A percentile compares a stretch with the other conserved stretches of the same genome.
Evolutionary conservation across 805 yeast species (phyloP).

Genomic region (Saccharomycopsis vini): DNA sequence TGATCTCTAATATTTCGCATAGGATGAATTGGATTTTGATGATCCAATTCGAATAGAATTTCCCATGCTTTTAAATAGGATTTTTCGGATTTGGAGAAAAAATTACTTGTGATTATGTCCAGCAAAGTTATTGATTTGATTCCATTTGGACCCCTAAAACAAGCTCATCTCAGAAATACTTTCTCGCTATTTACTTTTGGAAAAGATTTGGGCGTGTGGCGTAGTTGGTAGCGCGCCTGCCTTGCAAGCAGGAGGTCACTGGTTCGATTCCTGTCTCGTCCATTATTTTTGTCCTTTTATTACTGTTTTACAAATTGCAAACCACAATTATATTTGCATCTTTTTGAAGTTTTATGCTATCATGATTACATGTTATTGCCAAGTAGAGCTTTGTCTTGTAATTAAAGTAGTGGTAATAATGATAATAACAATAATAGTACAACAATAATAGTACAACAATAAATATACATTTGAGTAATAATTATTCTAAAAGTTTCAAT

Average conservation of each 20-base stretch:
- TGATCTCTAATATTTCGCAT: too few species aligned
- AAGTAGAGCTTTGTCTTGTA: background rate
- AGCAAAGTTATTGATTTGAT: too few species aligned
- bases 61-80: too few species aligned
- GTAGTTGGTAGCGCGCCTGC: constrained; percentile 77
- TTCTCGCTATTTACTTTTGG: background rate
- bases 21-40: too few species aligned
- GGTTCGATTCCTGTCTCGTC: constrained; percentile 77
- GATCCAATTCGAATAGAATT: too few species aligned
- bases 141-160: too few species aligned
- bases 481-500: constrained; percentile 3
- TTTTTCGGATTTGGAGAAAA: too few species aligned
- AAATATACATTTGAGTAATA: too few species aligned
- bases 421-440: background rate
- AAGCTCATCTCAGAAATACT: too few species aligned
- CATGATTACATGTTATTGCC: background rate
- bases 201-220: constrained; percentile 55
- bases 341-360: background rate
- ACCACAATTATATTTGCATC: background rate
- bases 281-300: constrained; percentile 25
- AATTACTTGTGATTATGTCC: too few species aligned
- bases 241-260: constrained; percentile 72
- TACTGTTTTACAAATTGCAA: background rate
- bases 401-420: too few species aligned
- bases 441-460: background rate